These are phyloP conservation scores for Auriculariales sp. DNA, from an alignment of 768 basidiomycete genomes.

Conservation along the genomic window DNA sequence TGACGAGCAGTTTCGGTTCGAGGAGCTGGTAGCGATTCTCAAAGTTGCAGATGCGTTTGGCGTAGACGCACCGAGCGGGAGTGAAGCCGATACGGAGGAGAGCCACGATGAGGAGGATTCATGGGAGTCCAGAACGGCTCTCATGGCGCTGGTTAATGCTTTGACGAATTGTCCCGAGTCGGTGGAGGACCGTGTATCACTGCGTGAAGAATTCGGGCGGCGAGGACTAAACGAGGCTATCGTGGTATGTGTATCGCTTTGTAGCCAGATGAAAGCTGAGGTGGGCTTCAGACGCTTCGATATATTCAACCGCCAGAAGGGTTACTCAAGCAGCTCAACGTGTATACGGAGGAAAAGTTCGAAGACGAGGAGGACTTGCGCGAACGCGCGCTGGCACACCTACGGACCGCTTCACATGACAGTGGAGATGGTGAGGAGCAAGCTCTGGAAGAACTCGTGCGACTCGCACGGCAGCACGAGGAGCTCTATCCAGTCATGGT, in stretches of 20 bases:
- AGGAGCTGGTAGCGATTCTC: constrained; percentile 52
- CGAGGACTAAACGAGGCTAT: constrained; percentile 74
- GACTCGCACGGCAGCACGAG: constrained; percentile 42
- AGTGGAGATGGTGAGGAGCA: constrained; percentile 29
- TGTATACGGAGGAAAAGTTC: constrained; percentile 78
- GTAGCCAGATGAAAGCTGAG: not conserved
- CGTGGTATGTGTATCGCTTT: constrained; percentile 39
- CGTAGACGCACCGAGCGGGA: constrained; percentile 11
- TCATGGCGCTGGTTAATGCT: constrained; percentile 69
- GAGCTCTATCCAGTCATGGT: constrained; percentile 50
- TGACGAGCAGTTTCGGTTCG: constrained; percentile 68
- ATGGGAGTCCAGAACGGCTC: constrained; percentile 71
- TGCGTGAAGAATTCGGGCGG: constrained; percentile 72
- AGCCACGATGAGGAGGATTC: constrained; percentile 37
- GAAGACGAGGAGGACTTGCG: constrained; percentile 81
- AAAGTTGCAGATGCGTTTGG: constrained; percentile 29
- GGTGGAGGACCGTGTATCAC: constrained; percentile 61
- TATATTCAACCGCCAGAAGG: constrained; percentile 65
- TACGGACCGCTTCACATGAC: constrained; percentile 10
- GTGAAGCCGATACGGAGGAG: constrained; percentile 15
- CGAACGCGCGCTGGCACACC: constrained; percentile 35
- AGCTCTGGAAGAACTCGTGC: constrained; percentile 45
- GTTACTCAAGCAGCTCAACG: constrained; percentile 63
- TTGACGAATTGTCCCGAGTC: constrained; percentile 60
- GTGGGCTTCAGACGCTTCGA: constrained; percentile 41